Conservation (phyloP, 352 stramenopile species). For the Albugo candida region DNA sequence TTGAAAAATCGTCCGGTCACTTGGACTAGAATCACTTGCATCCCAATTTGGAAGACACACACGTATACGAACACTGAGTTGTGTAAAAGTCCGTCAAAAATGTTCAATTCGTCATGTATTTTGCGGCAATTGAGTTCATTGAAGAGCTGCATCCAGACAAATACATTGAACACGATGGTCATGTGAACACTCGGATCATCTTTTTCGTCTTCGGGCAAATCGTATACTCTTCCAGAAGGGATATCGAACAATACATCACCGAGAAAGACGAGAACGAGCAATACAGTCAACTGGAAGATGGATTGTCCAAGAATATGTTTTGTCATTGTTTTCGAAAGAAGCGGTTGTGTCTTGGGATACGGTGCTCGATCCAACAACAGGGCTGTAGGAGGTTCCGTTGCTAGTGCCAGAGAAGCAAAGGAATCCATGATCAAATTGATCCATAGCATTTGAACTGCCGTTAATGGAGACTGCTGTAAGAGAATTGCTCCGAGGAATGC, state of each 20-base stretch:
- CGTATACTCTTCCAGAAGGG: constrained; percentile 14
- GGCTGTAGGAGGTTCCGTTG: constrained; percentile 80
- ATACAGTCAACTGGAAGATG: constrained; percentile 76
- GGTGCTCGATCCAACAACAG: constrained; percentile 80
- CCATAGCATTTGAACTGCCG: constrained; percentile 92
- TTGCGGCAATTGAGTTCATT: constrained; percentile 48
- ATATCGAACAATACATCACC: constrained; percentile 34
- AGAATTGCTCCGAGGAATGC: constrained; percentile 73
- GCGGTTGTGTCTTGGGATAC: constrained; percentile 71
- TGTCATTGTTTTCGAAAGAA: constrained; percentile 88
- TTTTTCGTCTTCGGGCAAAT: constrained; percentile 24
- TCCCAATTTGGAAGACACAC: constrained; percentile 65
- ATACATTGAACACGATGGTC: constrained; percentile 94
- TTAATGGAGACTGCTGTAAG: constrained; percentile 57
- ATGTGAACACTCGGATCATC: constrained; percentile 75
- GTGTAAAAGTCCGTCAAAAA: constrained; percentile 80
- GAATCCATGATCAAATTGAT: constrained; percentile 97
- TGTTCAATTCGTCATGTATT: constrained; percentile 90
- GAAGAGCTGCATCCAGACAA: constrained; percentile 91
- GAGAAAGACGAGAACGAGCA: constrained; percentile 70
- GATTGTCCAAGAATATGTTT: constrained; percentile 87
- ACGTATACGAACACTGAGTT: constrained; percentile 88
- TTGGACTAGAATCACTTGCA: constrained; percentile 92
- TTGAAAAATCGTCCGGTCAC: constrained; percentile 68
- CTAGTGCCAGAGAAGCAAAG: constrained; percentile 87